These are phyloP conservation scores for Pseudogymnoascus sp. DNA, from an alignment of 2,329 filamentous ascomycete genomes.

Conservation along the genomic window DNA sequence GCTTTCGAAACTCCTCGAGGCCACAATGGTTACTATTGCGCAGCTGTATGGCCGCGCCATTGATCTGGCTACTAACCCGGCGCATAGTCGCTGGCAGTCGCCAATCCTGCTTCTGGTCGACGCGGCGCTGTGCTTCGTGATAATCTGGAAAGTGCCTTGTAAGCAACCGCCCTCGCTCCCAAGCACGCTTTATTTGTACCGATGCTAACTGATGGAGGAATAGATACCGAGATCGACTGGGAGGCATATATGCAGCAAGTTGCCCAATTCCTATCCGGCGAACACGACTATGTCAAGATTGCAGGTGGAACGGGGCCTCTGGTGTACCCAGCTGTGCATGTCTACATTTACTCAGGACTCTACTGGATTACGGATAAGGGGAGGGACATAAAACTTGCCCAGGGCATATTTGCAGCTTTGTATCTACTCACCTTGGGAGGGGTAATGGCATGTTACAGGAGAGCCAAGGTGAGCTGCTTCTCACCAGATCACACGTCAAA, in stretches of 20 bases:
- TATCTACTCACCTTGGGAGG: constrained; percentile 70
- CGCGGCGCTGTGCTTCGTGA: constrained; percentile 60
- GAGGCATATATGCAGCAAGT: constrained; percentile 94
- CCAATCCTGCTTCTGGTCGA: constrained; percentile 63
- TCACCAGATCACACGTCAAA: neutral
- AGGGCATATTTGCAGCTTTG: constrained; percentile 71
- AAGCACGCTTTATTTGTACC: neutral
- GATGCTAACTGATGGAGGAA: neutral
- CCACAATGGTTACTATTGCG: neutral
- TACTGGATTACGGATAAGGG: constrained; percentile 74
- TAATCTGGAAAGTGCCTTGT: constrained; percentile 83
- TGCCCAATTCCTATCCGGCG: constrained; percentile 68
- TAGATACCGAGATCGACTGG: constrained; percentile 98
- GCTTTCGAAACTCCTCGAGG: neutral
- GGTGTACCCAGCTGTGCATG: constrained; percentile 90
- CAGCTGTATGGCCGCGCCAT: constrained; percentile 18
- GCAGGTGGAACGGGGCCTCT: constrained; percentile 84
- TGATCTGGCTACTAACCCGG: constrained; percentile 44
- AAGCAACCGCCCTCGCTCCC: constrained; percentile 31
- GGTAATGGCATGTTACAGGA: constrained; percentile 76
- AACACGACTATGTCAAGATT: constrained; percentile 82
- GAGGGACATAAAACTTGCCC: constrained; percentile 68
- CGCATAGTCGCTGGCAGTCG: constrained; percentile 52
- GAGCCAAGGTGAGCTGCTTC: constrained; percentile 51
- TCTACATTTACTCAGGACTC: constrained; percentile 79